These are phyloP conservation scores for Globisporangium radiosum DNA, from an alignment of 352 stramenopile genomes.

Conservation along the genomic window DNA sequence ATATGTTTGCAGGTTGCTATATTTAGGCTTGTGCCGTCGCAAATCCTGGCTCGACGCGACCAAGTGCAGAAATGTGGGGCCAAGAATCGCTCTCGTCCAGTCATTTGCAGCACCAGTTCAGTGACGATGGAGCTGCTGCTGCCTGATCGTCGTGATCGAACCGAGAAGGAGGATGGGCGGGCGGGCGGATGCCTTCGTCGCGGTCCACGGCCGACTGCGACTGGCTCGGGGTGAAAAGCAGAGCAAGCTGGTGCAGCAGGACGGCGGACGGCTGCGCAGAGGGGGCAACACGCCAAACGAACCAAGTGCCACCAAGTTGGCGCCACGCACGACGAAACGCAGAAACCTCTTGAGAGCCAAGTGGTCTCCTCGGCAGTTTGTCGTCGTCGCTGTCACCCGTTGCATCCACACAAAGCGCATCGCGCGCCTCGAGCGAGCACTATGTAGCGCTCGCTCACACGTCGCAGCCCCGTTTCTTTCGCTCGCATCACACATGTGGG, in stretches of 20 bases:
- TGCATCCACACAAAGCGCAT: too few species aligned
- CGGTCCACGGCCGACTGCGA: not conserved
- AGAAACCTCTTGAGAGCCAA: conserved; percentile 12
- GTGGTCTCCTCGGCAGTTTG: not conserved
- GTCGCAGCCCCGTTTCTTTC: conserved; percentile 7
- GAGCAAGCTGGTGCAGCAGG: not conserved
- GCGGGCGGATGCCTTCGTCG: not conserved
- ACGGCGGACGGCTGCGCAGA: not conserved
- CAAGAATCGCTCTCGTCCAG: conserved; percentile 1
- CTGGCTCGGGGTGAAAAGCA: not conserved
- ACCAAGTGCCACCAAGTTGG: conserved; percentile 4
- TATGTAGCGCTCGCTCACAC: not conserved
- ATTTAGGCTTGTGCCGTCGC: too few species aligned
- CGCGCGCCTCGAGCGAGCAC: too few species aligned
- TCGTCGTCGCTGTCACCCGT: not conserved
- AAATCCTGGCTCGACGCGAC: not conserved
- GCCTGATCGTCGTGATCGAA: not conserved
- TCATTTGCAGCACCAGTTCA: not conserved
- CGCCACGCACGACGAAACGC: conserved; percentile 10
- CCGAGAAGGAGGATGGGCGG: not conserved
- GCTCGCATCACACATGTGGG: not conserved
- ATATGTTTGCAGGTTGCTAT: too few species aligned
- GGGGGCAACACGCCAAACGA: conserved; percentile 14
- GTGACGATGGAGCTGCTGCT: too few species aligned
- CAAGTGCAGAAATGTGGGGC: conserved; percentile 1